Evolutionary conservation across 2,329 filamentous ascomycete species (phyloP), one percentile per base, ranked within the genome.

Genomic region (Aspergillus amoenus): DNA sequence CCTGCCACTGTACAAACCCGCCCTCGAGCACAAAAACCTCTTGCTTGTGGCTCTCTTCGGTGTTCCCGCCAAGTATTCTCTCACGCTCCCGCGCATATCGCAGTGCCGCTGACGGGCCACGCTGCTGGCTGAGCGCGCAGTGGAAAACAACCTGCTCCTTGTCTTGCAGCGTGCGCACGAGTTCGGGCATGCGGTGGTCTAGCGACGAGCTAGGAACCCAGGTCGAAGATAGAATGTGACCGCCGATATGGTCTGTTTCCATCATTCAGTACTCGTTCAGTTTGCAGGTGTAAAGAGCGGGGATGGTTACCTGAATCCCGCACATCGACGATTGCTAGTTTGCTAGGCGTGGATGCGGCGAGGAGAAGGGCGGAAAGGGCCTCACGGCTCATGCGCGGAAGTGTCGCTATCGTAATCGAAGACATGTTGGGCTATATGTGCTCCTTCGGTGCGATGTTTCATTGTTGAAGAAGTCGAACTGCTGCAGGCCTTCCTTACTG

Each of bases 81-180:
- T 88, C 85, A 46, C 86, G 81, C 76, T 92, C 89, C 5, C 76
- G 70, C 1, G 69, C 70, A 73, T 97, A 97, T 67, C 83, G 82
- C 65, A 96, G 76, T 3, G 94, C 94, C 3, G 93, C 92, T 50
- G 84, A 84, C 0, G 94, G 94, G 0, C 94, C 94, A 1, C 94
- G 83, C 77, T 96, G 89, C 78, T 97, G 94, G 64, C 89, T 93
- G 55, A 97, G 79, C 17, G 90, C 89, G 76, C 94, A 99, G 78
- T 99, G 94, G 74, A 99, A 99, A 1, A 99, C 85, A 13, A 99
- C 91, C 11, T 83, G 88, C 55, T 94, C 85, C 73, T 91, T 92
- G 69, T 88, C 86, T 63, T 85, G 79, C 47, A 97, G 83, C 43
- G 83, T 86, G 56, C 91, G 86, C 12, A 96, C 81, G n/a, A 99